These are phyloP conservation scores for Dichotomocladium elegans DNA, from an alignment of 371 early-diverging fungal genomes.

Conservation along the genomic window DNA sequence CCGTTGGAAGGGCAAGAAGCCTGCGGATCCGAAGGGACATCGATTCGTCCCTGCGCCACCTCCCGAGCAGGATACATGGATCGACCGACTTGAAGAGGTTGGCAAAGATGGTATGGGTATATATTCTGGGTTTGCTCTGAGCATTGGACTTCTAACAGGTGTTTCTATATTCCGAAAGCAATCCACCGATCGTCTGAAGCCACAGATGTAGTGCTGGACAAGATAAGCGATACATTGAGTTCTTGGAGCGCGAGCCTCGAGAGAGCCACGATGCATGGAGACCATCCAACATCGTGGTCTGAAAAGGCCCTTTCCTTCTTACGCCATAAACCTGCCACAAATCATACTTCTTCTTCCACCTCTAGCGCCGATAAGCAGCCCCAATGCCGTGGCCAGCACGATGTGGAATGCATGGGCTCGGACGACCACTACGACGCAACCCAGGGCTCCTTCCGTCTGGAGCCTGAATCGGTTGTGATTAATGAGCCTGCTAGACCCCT, in stretches of 20 bases:
- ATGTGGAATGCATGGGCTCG: constrained; percentile 9
- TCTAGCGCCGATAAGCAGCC: no score
- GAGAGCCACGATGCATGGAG: not conserved
- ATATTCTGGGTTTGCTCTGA: not conserved
- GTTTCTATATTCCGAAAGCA: not conserved
- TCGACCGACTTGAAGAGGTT: constrained; percentile 2
- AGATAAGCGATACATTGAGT: constrained; percentile 8
- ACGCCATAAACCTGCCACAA: not conserved
- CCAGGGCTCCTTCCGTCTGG: constrained; percentile 5
- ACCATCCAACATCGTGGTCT: constrained; percentile 8
- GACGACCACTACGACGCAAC: constrained; percentile 8
- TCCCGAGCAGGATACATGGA: constrained; percentile 3
- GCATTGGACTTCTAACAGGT: not conserved
- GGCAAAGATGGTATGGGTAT: constrained; percentile 10
- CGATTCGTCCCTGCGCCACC: constrained; percentile 1
- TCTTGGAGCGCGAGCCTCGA: constrained; percentile 7
- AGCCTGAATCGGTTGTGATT: not conserved
- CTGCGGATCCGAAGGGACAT: not conserved
- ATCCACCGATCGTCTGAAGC: constrained; percentile 9
- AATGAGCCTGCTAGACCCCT: not conserved
- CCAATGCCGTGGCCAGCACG: not conserved
- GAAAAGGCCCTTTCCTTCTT: constrained; percentile 10
- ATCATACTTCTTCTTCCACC: no score
- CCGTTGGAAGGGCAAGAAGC: constrained; percentile 4
- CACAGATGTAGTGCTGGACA: constrained; percentile 8